These are phyloP conservation scores for Scheffersomyces titani DNA, from an alignment of 1,139 yeast genomes.

Conservation along the genomic window DNA sequence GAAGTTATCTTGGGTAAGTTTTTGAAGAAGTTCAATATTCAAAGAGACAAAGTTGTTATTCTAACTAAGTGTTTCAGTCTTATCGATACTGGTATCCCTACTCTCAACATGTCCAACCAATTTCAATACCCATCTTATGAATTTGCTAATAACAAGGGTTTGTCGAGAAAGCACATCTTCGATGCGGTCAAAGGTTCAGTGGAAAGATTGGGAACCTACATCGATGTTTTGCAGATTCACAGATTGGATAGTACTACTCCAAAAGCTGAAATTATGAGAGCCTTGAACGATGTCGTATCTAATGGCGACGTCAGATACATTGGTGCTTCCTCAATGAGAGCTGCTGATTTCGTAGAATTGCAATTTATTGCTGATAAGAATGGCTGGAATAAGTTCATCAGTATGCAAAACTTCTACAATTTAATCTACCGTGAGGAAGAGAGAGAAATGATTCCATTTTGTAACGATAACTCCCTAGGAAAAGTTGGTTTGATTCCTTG, in stretches of 20 bases:
- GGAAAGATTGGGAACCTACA: constrained; percentile 19
- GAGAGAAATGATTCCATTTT: constrained; percentile 57
- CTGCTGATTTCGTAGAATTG: constrained; percentile 16
- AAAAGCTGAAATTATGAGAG: constrained; percentile 17
- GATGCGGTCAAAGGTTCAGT: constrained; percentile 17
- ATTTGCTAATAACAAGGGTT: constrained; percentile 14
- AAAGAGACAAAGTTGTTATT: constrained; percentile 48
- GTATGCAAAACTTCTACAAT: constrained; percentile 62
- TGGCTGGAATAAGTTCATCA: constrained; percentile 46
- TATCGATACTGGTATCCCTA: constrained; percentile 3
- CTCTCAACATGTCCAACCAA: constrained; percentile 5
- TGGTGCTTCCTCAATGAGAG: constrained; percentile 20
- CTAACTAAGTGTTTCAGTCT: constrained; percentile 34
- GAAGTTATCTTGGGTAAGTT: constrained; percentile 46
- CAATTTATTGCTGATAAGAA: constrained; percentile 17
- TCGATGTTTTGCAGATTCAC: constrained; percentile 20
- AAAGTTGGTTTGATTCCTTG: constrained; percentile 54
- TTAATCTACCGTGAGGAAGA: constrained; percentile 61
- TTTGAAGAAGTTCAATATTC: constrained; percentile 40
- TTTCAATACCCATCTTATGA: constrained; percentile 5
- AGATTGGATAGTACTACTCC: constrained; percentile 14
- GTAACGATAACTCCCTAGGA: constrained; percentile 33
- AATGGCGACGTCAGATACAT: constrained; percentile 16
- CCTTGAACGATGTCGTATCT: constrained; percentile 16
- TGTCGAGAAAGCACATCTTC: constrained; percentile 19